phyloP scores from a whole-genome alignment of 352 stramenopile species.

The Pythium coloratum region DNA sequence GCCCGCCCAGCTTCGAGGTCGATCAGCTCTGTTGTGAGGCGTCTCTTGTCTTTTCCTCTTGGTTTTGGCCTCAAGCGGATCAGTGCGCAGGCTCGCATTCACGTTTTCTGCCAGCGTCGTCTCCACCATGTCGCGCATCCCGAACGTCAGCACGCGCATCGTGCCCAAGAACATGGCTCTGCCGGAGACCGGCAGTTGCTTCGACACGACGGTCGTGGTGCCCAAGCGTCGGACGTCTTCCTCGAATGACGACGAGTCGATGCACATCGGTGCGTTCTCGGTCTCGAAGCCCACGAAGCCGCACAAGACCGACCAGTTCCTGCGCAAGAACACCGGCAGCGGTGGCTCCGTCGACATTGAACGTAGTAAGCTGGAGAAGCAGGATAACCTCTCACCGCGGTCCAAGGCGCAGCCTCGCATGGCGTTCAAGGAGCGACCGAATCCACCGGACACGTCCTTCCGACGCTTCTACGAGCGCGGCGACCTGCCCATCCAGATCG shows the following conservation, averaged over 20 bases:
- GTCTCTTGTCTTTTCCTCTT: neutral
- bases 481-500: constrained; percentile 96
- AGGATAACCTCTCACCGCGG: constrained; percentile 47
- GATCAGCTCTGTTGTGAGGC: neutral
- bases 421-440: constrained; percentile 93
- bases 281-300: constrained; percentile 86
- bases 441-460: constrained; percentile 92
- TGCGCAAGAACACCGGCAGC: constrained; percentile 89
- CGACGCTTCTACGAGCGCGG: constrained; percentile 91
- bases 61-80: neutral
- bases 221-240: constrained; percentile 72
- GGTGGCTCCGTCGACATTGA: constrained; percentile 83
- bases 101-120: constrained; percentile 21
- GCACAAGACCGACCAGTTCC: constrained; percentile 86
- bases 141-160: constrained; percentile 82
- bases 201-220: constrained; percentile 87
- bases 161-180: constrained; percentile 74
- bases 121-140: constrained; percentile 64
- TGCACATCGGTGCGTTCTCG: constrained; percentile 87
- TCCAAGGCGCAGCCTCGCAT: constrained; percentile 48
- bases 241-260: constrained; percentile 63
- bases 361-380: constrained; percentile 47
- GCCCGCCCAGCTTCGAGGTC: constrained; percentile 3
- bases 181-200: constrained; percentile 93
- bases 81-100: constrained; percentile 11